Conservation (phyloP, 164 flowering plant genomes). For the Hamamelis virginiana region DNA sequence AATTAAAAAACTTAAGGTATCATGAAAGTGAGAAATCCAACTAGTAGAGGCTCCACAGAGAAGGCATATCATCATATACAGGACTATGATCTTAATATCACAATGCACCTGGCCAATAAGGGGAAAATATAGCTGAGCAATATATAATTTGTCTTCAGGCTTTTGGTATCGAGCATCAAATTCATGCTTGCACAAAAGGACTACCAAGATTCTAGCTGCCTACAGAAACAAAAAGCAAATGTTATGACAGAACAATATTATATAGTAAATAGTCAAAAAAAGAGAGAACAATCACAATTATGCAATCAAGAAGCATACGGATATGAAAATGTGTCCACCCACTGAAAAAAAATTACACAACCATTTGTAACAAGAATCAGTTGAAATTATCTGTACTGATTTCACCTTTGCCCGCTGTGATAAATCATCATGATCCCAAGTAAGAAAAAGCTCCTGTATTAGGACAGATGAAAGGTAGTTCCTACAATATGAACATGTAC, state of each 20-base stretch:
- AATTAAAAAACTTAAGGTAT: too few relatives aligned
- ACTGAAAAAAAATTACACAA: constrained; percentile 4
- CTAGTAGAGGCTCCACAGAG: neutral
- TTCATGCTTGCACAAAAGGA: constrained; percentile 96
- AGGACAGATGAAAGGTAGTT: constrained; percentile 95
- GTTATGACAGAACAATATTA: neutral
- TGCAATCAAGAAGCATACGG: neutral
- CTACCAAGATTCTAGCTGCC: constrained; percentile 95
- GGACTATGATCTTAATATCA: neutral
- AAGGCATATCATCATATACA: neutral
- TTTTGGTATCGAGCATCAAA: constrained; percentile 97
- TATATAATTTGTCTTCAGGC: constrained; percentile 93
- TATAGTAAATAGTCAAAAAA: neutral
- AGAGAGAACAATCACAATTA: neutral
- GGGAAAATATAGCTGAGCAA: constrained; percentile 96
- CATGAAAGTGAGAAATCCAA: neutral
- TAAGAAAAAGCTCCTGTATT: constrained; percentile 93
- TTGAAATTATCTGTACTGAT: constrained; percentile 5
- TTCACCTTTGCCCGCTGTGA: constrained; percentile 84
- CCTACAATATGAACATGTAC: constrained; percentile 40
- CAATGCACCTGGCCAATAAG: constrained; percentile 83
- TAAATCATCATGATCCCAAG: constrained; percentile 97
- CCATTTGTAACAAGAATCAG: neutral
- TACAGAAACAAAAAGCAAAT: constrained; percentile 26
- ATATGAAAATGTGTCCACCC: neutral